Evolutionary conservation across 352 stramenopile genomes (phyloP).

Genomic region (Phytophthora megakarya): DNA sequence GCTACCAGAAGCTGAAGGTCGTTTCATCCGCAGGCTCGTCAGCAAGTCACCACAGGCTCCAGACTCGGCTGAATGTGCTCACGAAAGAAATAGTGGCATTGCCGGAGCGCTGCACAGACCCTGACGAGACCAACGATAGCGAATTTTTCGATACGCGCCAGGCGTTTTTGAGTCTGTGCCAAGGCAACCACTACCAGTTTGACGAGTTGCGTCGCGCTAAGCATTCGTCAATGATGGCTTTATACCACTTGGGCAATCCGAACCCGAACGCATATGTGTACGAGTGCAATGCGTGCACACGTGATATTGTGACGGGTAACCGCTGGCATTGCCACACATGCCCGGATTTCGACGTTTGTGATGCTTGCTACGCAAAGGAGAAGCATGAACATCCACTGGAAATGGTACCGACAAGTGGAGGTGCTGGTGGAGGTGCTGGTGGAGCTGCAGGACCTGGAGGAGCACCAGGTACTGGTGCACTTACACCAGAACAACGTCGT

Average conservation of each 20-base stretch:
- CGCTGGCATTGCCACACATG: constrained; percentile 91
- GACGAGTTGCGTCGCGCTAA: constrained; percentile 98
- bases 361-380: constrained; percentile 85
- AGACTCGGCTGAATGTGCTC: constrained; percentile 56
- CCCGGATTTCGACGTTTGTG: constrained; percentile 90
- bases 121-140: constrained; percentile 85
- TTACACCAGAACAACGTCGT: constrained; percentile 71
- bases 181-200: constrained; percentile 99
- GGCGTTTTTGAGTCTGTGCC: constrained; percentile 97
- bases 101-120: constrained; percentile 77
- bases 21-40: constrained; percentile 35
- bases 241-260: constrained; percentile 98
- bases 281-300: constrained; percentile 85
- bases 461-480: constrained; percentile 26
- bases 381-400: constrained; percentile 81
- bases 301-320: constrained; percentile 82
- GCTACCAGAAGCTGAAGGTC: constrained; percentile 74
- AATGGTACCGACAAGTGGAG: constrained; percentile 78
- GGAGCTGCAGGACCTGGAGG: constrained; percentile 25
- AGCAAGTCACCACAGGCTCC: constrained; percentile 46
- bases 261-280: constrained; percentile 89
- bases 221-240: constrained; percentile 99
- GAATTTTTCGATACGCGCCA: constrained; percentile 97
- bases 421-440: constrained; percentile 13
- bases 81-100: constrained; percentile 61